Evolutionary conservation across 306 rosid genomes (phyloP).

Genomic region (Prunus armeniaca): DNA sequence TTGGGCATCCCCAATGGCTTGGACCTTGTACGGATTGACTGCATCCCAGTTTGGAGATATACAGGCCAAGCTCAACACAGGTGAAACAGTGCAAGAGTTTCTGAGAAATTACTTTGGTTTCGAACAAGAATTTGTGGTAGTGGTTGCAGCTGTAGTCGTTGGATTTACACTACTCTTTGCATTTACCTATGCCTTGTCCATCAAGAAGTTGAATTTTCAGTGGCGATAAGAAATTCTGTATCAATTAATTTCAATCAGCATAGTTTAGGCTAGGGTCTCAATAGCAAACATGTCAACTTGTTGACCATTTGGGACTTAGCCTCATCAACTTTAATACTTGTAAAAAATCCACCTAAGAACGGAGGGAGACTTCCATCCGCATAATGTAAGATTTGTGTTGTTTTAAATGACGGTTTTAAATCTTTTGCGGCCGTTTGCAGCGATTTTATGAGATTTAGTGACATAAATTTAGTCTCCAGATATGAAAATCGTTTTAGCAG

Average conservation of each 20-base stretch:
- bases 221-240: not conserved
- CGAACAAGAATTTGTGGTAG: constrained; percentile 16
- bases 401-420: no score
- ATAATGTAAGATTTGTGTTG: no score
- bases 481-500: no score
- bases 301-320: not conserved
- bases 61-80: not conserved
- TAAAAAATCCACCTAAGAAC: no score
- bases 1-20: constrained; percentile 50
- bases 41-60: constrained; percentile 58
- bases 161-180: constrained; percentile 19
- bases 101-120: constrained; percentile 17
- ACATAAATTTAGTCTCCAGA: no score
- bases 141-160: constrained; percentile 13
- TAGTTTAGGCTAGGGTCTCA: no score
- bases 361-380: no score
- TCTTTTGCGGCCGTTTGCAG: no score
- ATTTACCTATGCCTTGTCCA: constrained; percentile 13
- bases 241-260: no score
- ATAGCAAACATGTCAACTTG: not conserved
- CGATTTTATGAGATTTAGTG: no score
- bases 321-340: not conserved
- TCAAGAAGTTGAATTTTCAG: constrained; percentile 15
- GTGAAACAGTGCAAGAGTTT: constrained; percentile 12
- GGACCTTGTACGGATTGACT: constrained; percentile 63